Evolutionary conservation across 345 rosid genomes (phyloP), one percentile per base, ranked within the genome.

Genomic region (Hibiscus mutabilis): DNA sequence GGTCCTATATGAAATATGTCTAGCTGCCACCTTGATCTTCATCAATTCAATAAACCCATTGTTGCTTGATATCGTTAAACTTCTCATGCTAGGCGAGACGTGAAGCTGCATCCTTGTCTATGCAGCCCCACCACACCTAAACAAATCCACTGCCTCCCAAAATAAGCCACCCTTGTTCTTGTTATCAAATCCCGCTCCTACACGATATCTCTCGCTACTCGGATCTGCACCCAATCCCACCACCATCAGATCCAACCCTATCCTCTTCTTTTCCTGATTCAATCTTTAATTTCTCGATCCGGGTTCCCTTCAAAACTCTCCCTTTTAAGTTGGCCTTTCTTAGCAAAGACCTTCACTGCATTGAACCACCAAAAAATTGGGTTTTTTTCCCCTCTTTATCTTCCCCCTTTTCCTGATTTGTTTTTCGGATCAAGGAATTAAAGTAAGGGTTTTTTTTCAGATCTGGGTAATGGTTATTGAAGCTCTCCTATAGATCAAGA

Each of bases 1-100:
- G 82, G 96, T 89, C 74, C 97, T 74, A 80, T 91, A 96, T 71
- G 99, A 96, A 84, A 96, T 87, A 74, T 96, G 98, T 85, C 99
- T 96, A 89, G 99, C 97, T 86, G 97, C 98, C 83, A 96, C 90
- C 86, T 91, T 92, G 97, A 96, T 88, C 99, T 91, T 96, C 99
- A 96, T 96, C 82, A 89, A 92, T 87, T 96, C 98, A 92, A 87
- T 90, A 91, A 92, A 91, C 80, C 93, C 99, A 88, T 89, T 87
- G 88, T 86, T 92, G 85, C 91, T 91, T 77, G 94, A 92, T 82
- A 96, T 96, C 68, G 99, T 96, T 84, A 96, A 89, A 80, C 99
- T 96, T 91, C 98, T 96, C 99, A 96, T 96, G 87, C 99, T 92
- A 81, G 96, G 99, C 85, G 99, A 96, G 88, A 96, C 80, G 93